Base-by-base conservation (phyloP, 768 basidiomycete species). In the Leucocoprinus leucothites region DNA sequence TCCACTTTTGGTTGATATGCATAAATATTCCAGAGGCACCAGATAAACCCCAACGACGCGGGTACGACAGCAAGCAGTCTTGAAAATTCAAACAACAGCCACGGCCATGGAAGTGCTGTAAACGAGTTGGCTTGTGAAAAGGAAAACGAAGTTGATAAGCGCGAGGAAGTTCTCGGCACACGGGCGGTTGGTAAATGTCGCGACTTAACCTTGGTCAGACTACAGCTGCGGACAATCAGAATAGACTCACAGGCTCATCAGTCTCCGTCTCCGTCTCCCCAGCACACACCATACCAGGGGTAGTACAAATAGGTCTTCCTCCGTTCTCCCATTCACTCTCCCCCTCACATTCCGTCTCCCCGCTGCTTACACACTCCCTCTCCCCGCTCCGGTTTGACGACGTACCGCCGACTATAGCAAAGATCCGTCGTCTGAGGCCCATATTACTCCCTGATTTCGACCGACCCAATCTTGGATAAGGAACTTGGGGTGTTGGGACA, bases 201-300 rank as follows among this genome's bases (percentile, higher is more conserved):
- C 35, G 84, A 79, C 87, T 87, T 49, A 18, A 2, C 18, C 34
- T 9, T 28, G 18, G 11, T 41, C 13, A 51, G 41, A 28, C n/a
- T n/a, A 48, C 19, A 52, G 22, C 44, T 25, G 28, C 38, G n/a
- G 6, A 28, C 18, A 38, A 4, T 38, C 16, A 34, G 43, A 57
- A 47, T 28, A n/a, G 14, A 71, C 87, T 72, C 64, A 89, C 88
- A 34, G 84, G 84, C 62, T 90, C 88, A 61, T 90, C 88, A 11
- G 81, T 75, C 64, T 91, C 89, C 0, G 89, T 89, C 64, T 91
- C 88, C 0, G 89, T 89, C 69, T 90, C 88, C 6, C 86, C 86
- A 24, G 85, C 86, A 58, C 87, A 83, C 38, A 71, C 63, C 52
- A 73, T 72, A 2, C 78, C 85, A 16, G 80, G 82, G 0, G 80